Evolutionary conservation across 2,329 filamentous ascomycete genomes (phyloP).

Genomic region (Fusarium sp.): DNA sequence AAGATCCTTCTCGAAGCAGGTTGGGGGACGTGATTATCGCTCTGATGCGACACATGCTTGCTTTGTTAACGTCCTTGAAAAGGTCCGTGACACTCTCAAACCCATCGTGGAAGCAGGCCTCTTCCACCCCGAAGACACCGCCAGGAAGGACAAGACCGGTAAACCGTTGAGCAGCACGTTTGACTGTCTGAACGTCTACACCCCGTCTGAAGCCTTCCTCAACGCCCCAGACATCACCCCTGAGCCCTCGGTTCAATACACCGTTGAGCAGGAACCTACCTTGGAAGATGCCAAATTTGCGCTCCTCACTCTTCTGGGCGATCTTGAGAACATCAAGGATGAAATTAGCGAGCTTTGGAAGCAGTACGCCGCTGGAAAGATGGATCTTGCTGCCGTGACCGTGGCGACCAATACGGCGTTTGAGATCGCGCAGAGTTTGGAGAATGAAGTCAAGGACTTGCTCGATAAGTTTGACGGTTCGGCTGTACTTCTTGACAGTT

Average conservation of each 20-base stretch:
- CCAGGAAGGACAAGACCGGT: neutral
- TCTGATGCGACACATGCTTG: slow-evolving; percentile 25
- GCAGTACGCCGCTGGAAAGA: neutral
- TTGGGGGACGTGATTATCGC: neutral
- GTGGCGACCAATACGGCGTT: slow-evolving; percentile 39
- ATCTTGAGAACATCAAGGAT: slow-evolving; percentile 12
- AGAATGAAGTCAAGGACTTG: slow-evolving; percentile 60
- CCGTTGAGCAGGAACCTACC: slow-evolving; percentile 23
- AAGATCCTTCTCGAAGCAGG: slow-evolving; percentile 21
- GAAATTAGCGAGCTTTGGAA: slow-evolving; percentile 29
- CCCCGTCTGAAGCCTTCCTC: slow-evolving; percentile 31
- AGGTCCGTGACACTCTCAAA: slow-evolving; percentile 27
- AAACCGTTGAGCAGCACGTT: slow-evolving; percentile 24
- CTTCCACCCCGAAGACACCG: neutral
- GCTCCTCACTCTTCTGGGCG: slow-evolving; percentile 14
- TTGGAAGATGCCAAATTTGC: slow-evolving; percentile 23
- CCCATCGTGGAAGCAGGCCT: slow-evolving; percentile 20
- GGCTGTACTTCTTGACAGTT: neutral
- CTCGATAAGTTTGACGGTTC: slow-evolving; percentile 10
- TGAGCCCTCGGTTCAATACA: slow-evolving; percentile 9
- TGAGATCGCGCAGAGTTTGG: slow-evolving; percentile 38
- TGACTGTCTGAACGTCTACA: slow-evolving; percentile 26
- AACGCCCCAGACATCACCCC: slow-evolving; percentile 22
- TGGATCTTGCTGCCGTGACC: slow-evolving; percentile 36
- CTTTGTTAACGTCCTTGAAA: slow-evolving; percentile 41